Base-by-base conservation (phyloP, 805 yeast species). In the Nakazawaea sp. region DNA sequence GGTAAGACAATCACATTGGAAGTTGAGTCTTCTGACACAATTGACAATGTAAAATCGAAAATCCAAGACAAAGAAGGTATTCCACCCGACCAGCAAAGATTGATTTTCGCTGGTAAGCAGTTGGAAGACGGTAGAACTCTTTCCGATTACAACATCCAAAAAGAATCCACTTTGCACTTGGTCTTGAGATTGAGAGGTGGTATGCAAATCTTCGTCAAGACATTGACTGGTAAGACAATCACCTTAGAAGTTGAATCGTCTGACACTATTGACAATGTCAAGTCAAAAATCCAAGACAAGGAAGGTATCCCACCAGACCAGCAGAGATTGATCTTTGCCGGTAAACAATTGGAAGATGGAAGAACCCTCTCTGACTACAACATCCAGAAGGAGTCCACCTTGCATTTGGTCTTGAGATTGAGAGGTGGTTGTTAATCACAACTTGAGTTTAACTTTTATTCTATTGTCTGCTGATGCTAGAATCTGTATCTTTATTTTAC, bases 151-250 rank as follows among this genome's bases (percentile, higher is more conserved):
- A 89, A 89, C 83, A 89, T 89, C 67, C 96, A 88, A 73, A 89
- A 89, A 77, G 97, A 89, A 72, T 87, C 96, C 48, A 89, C 97
- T 45, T 69, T 89, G 40, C 96, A 90, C 70, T 80, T 90, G 73
- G 97, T 90, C 51, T 75, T 90, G 52, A 88, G 97, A 79, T 84
- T 90, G 67, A 86, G 97, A 77, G 97, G 97, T 76, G 96, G 96
- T 74, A 55, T 56, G 59, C 66, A 65, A 51, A 54, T 59, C 28
- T 60, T 59, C 43, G 61, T 57, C 45, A 58, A 56, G 46, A 57
- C 61, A 27, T 49, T 57, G 33, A 58, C 61, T 19, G 62, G 64
- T 57, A 73, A 73, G 61, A 73, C 79, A 30, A 73, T 73, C 45
- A 88, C 97, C 64, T 78, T 88, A 52, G 97, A 89, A 74, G 96